Evolutionary conservation across 371 early-diverging fungal genomes (phyloP).

Genomic region (Encephalitozoon intestinalis): DNA sequence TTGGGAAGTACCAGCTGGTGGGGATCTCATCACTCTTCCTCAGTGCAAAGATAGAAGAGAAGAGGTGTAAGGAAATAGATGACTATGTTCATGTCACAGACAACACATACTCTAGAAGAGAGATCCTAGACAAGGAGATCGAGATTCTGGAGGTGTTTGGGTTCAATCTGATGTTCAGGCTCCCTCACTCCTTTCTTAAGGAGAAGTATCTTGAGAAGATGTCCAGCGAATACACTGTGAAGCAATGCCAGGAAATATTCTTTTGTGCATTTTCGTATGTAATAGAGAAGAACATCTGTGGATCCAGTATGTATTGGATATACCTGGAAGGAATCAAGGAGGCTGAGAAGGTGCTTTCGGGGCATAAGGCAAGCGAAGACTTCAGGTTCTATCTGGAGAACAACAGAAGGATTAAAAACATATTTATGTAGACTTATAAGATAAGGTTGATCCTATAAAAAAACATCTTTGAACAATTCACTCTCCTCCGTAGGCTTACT

Average conservation of each 20-base stretch:
- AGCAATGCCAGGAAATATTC: slow-evolving; percentile 9
- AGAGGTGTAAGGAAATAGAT: neutral
- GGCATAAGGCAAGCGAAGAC: neutral
- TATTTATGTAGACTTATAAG: slow-evolving; percentile 4
- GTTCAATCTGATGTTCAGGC: slow-evolving; percentile 2
- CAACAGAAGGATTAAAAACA: slow-evolving; percentile 7
- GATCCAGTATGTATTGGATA: slow-evolving; percentile 6
- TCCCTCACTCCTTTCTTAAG: slow-evolving; percentile 13
- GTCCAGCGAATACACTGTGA: neutral
- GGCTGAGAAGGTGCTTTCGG: slow-evolving; percentile 2
- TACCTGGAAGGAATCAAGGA: slow-evolving; percentile 24
- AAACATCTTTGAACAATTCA: neutral
- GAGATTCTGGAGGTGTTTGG: slow-evolving; percentile 42
- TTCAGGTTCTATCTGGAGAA: slow-evolving; percentile 26
- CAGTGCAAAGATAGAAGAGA: slow-evolving; percentile 53
- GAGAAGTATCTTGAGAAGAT: slow-evolving; percentile 8
- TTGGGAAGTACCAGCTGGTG: slow-evolving; percentile 52
- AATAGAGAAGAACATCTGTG: slow-evolving; percentile 19
- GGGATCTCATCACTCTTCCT: slow-evolving; percentile 54
- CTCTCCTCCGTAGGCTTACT: neutral
- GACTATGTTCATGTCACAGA: slow-evolving; percentile 55
- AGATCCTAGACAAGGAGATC: slow-evolving; percentile 54
- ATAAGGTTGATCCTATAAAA: neutral
- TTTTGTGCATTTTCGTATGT: slow-evolving; percentile 32
- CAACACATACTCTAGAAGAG: slow-evolving; percentile 27